Base-by-base conservation (phyloP, 2,329 filamentous ascomycete genomes). In the Cercospora sp. region DNA sequence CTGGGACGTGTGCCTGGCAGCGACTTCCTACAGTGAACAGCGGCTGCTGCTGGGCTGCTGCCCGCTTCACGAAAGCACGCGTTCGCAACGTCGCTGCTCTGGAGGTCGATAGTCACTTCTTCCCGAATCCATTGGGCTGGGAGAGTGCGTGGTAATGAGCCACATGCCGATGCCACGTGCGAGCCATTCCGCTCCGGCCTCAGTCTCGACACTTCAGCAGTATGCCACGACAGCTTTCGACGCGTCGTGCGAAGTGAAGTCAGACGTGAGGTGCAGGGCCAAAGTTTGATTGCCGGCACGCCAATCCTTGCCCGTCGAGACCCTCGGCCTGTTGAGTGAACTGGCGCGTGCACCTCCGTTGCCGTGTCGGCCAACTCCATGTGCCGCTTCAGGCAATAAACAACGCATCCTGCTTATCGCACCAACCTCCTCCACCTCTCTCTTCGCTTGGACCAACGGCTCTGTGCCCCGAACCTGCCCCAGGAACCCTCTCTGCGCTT, bases 311-410 rank as follows among this genome's bases (percentile, higher is more conserved):
- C 10, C 28, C n/a, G 4, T 28, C 61, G 45, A 45, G 61, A 51
- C 45, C 45, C 45, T 51, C 30, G 33, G 45, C 28, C 61, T 40
- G 28, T 9, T 20, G 42, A 48, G 42, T 20, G 42, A 48, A 23
- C 42, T 18, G 42, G n/a, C 42, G 42, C 45, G 45, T 51, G 48
- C 45, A 20, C n/a, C 48, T 36, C 62, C 55, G 63, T 66, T 66
- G 36, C 40, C 64, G 64, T 40, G 42, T 55, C 64, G 62, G 62
- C 62, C 45, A 64, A 10, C 62, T 64, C 62, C 62, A 64, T 64
- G 42, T 45, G 12, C 23, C 57, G 13, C 57, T 60, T 42, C 33
- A 26, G 48, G 58, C 18, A 20, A 51, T 53, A 61, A 61, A 66
- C 64, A 66, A 62, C 30, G 26, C 53, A 58, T 33, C 53, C 53